These are phyloP conservation scores for Alternaria postmessia DNA, from an alignment of 2,329 filamentous ascomycete species.

Conservation along the genomic window DNA sequence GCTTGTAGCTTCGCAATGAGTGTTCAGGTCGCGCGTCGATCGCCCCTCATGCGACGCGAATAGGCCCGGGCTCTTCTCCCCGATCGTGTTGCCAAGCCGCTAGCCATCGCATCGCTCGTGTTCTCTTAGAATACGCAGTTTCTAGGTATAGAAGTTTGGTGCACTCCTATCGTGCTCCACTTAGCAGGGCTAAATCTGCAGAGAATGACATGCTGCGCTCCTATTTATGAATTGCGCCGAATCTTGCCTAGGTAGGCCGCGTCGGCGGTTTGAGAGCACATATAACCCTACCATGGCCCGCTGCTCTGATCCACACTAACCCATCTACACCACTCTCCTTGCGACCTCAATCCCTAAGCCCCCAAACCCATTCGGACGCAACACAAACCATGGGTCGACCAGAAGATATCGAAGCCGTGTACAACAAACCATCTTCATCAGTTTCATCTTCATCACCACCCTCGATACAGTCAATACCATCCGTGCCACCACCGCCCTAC, in stretches of 20 bases:
- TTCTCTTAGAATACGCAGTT: background rate
- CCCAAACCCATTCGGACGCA: background rate
- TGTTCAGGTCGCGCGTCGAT: background rate
- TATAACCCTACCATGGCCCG: background rate
- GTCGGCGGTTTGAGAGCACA: background rate
- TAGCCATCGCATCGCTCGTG: background rate
- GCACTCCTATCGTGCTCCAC: background rate
- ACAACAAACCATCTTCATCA: background rate
- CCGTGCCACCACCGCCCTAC: constrained; percentile 29
- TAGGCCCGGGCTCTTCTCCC: background rate
- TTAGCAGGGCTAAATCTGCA: background rate
- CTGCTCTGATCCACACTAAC: background rate
- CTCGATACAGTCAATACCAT: constrained; percentile 11
- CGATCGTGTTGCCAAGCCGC: background rate
- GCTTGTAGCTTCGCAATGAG: background rate
- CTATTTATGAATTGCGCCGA: background rate
- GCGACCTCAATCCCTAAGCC: background rate
- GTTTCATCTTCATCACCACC: background rate
- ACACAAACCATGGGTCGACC: background rate
- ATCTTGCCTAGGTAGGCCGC: background rate
- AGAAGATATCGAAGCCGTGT: background rate
- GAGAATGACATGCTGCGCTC: background rate
- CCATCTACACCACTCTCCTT: background rate
- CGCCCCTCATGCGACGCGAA: background rate
- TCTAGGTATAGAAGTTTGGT: background rate